A percentile compares a stretch with the other conserved stretches of the same genome.
Evolutionary conservation across 2,329 filamentous ascomycete genomes (phyloP).

Genomic region (Trichoderma polysporum): DNA sequence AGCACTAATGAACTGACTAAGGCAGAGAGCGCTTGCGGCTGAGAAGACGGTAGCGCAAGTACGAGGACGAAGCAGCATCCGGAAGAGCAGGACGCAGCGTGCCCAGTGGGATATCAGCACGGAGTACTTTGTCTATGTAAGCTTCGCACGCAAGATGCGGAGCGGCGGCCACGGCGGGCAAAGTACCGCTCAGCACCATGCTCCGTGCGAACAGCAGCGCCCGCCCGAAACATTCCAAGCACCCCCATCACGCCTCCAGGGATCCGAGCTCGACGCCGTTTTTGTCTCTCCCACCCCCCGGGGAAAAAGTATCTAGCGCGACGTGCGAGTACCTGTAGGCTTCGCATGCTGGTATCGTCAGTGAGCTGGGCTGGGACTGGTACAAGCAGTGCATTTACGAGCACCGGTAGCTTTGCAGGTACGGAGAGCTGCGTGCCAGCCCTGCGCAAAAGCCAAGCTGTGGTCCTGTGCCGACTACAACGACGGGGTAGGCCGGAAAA

Average conservation of each 20-base stretch:
- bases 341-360: not conserved
- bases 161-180: not conserved
- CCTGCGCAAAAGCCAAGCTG: not conserved
- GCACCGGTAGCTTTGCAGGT: slow-evolving; percentile 6
- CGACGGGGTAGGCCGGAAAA: slow-evolving; percentile 1
- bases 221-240: slow-evolving; percentile 16
- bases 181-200: not conserved
- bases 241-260: slow-evolving; percentile 8
- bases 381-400: not conserved
- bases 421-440: slow-evolving; percentile 12
- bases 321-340: not conserved
- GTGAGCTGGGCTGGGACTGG: no score
- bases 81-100: slow-evolving; percentile 1
- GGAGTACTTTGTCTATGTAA: not conserved
- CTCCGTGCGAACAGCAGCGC: slow-evolving; percentile 3
- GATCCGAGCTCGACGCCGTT: slow-evolving; percentile 13
- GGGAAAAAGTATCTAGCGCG: not conserved
- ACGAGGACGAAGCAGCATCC: slow-evolving; percentile 6
- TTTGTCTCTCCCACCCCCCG: slow-evolving; percentile 12
- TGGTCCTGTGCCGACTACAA: not conserved
- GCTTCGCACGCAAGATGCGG: not conserved
- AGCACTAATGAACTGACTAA: not conserved
- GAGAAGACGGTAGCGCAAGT: slow-evolving; percentile 7
- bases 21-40: slow-evolving; percentile 3
- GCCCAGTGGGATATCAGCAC: not conserved